A percentile compares a stretch with the other conserved stretches of the same genome.
Evolutionary conservation across 2,329 filamentous ascomycete genomes (phyloP).

Genomic region (Chalaropsis ovoidea): DNA sequence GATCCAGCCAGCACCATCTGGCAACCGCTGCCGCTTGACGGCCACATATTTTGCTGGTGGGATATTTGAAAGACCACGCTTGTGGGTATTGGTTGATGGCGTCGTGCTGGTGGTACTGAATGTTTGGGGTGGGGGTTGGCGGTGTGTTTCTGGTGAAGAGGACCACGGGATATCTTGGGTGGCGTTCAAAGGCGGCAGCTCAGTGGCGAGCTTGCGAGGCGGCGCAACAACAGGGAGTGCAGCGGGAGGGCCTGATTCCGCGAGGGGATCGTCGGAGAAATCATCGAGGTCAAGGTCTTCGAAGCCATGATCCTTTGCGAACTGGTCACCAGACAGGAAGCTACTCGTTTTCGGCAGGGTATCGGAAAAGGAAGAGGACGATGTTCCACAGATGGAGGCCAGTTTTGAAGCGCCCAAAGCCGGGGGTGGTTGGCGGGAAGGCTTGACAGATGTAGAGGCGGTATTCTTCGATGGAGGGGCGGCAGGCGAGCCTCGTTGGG

Average conservation of each 20-base stretch:
- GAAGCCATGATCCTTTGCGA: conserved; percentile 24
- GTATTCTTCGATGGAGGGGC: not conserved
- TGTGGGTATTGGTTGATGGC: not conserved
- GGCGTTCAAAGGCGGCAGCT: conserved; percentile 13
- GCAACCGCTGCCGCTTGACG: conserved; percentile 21
- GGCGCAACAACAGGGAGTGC: conserved; percentile 18
- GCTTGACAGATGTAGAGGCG: not conserved
- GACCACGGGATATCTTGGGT: conserved; percentile 14
- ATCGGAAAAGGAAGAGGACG: conserved; percentile 17
- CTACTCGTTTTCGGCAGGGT: not conserved
- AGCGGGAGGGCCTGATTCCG: conserved; percentile 17
- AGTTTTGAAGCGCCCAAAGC: conserved; percentile 14
- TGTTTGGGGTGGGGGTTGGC: not conserved
- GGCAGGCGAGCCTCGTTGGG: not conserved
- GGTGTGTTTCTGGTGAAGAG: conserved; percentile 7
- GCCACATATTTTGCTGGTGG: not conserved
- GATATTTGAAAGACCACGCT: conserved; percentile 7
- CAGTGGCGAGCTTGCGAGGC: conserved; percentile 9
- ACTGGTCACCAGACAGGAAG: conserved; percentile 16
- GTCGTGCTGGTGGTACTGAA: not conserved
- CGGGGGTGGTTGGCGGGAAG: conserved; percentile 9
- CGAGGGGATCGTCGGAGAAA: conserved; percentile 24
- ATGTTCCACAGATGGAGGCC: conserved; percentile 17
- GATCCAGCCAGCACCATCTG: conserved; percentile 6
- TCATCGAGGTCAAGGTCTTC: conserved; percentile 23